Base-by-base conservation (phyloP, 257 asterid species). In the Nicotiana sylvestris region DNA sequence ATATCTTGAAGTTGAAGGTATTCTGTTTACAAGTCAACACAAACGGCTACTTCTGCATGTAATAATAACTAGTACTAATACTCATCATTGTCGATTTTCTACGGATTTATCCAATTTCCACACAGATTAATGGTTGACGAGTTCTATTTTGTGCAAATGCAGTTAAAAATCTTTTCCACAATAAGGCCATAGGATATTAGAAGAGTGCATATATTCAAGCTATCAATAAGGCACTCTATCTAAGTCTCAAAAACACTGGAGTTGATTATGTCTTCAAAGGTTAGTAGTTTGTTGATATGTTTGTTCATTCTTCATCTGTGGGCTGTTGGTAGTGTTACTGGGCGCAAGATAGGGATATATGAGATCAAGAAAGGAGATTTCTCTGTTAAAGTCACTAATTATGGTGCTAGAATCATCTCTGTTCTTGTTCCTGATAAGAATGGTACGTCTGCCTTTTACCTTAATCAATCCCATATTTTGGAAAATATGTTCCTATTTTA, bases 401-500 rank as follows among this genome's bases (percentile, higher is more conserved):
- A 60, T 76, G 85, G 85, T 58, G 85, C 85, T 21, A 46, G 62
- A 69, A 43, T 82, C 43, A 8, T 82, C 39, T 82, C 85, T 15
- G 82, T 46, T 17, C 66, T 82, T 57, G 77, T 82, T 72, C 85
- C 85, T 27, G 85, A 76, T 76, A 58, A 56, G 61, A 16, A 56
- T 16, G 61, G 61, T 56, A 56, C 7, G 8, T 56, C 21, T 39
- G n/a, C 0, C 32, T 33, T 9, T 37, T 13, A 30, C 78, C 9
- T 68, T 46, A 2, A 25, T 61, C 11, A 17, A 10, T 61, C 39
- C 27, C 60, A 11, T 21, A 3, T 5, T 70, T 39, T 2, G 8
- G 56, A 51, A 10, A 51, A 53, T 53, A 15, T 13, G 58, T 53
- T 53, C 18, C 18, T 0, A 53, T 13, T 15, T 53, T 53, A 43